Evolutionary conservation across 176 grass and related monocot species (phyloP).

Genomic region (Triticum timopheevii): DNA sequence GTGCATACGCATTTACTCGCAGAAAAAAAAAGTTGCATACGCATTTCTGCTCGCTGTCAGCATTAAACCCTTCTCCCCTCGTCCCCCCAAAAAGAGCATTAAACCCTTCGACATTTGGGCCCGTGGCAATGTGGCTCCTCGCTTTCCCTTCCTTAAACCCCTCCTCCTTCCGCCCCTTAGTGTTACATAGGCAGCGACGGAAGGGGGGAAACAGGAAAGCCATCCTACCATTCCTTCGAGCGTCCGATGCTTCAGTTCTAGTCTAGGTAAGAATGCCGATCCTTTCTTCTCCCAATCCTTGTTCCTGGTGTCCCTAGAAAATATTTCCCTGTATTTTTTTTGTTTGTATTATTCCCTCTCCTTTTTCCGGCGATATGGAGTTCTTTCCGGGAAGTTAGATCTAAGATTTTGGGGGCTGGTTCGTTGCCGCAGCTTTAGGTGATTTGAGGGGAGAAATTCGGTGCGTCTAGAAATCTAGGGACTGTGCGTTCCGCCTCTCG

Average conservation of each 20-base stretch:
- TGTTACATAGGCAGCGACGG: neutral
- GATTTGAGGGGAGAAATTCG: neutral
- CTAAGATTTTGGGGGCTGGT: conserved; percentile 12
- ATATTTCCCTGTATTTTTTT: neutral
- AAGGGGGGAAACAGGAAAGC: neutral
- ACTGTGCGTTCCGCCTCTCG: neutral
- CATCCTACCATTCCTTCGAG: neutral
- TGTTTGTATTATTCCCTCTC: no score
- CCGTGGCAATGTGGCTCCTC: no score
- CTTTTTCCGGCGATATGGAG: no score
- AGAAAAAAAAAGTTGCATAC: no score
- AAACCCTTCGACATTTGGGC: no score
- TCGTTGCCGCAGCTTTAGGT: conserved; percentile 7
- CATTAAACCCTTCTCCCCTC: no score
- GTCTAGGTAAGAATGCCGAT: conserved; percentile 51
- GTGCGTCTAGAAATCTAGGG: neutral
- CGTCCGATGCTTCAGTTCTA: conserved; percentile 1
- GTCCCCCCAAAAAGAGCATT: no score
- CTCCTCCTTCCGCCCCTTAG: neutral
- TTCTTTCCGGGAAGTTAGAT: neutral
- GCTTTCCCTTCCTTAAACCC: neutral
- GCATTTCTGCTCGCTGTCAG: no score
- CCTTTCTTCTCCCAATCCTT: neutral
- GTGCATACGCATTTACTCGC: no score
- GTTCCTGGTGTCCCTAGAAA: neutral